These are phyloP conservation scores for Huntiella moniliformis DNA, from an alignment of 2,329 filamentous ascomycete genomes.

Conservation along the genomic window DNA sequence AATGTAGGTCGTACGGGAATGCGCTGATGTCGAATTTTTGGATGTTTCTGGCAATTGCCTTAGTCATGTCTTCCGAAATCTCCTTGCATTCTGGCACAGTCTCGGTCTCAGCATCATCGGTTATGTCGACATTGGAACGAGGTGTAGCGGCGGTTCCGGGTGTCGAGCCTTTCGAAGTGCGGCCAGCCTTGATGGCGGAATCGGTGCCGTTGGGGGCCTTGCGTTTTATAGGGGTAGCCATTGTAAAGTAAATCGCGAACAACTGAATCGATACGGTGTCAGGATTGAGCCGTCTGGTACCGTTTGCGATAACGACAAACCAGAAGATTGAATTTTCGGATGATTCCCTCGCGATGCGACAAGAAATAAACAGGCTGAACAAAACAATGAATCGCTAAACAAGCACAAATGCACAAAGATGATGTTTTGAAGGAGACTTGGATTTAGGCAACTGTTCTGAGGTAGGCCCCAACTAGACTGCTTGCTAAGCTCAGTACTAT, in stretches of 20 bases:
- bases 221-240: conserved; percentile 44
- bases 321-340: too few relatives aligned
- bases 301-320: not conserved
- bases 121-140: conserved; percentile 37
- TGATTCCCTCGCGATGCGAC: not conserved
- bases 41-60: conserved; percentile 33
- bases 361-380: not conserved
- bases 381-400: not conserved
- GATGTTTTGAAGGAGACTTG: too few relatives aligned
- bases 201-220: conserved; percentile 37
- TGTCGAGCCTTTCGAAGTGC: conserved; percentile 38
- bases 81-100: conserved; percentile 22
- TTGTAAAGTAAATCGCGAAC: conserved; percentile 18
- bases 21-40: conserved; percentile 42
- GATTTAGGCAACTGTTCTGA: too few relatives aligned
- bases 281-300: not conserved
- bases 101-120: conserved; percentile 21
- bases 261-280: not conserved
- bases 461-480: too few relatives aligned
- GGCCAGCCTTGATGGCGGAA: conserved; percentile 34
- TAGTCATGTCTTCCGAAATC: conserved; percentile 25
- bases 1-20: conserved; percentile 18
- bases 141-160: conserved; percentile 41
- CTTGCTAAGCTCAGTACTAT: too few relatives aligned
- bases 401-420: too few relatives aligned